These are phyloP conservation scores for Acanthamoeba lenticulata DNA, from an alignment of 208 protist genomes.

Conservation along the genomic window DNA sequence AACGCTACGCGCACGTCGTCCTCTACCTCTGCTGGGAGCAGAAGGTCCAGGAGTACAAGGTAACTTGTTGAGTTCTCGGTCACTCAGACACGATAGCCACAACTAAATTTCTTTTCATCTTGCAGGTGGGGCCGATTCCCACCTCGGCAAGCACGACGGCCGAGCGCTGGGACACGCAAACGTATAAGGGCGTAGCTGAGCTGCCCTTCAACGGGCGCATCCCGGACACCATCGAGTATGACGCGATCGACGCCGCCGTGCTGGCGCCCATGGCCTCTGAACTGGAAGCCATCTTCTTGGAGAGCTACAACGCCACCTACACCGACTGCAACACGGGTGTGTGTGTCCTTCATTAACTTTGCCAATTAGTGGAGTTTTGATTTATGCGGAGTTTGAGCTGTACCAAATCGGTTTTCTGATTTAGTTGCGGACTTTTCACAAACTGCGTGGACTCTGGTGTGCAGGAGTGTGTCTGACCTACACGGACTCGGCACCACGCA, in stretches of 20 bases:
- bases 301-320: conserved; percentile 38
- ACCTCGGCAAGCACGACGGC: neutral
- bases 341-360: too few species aligned
- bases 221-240: neutral
- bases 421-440: too few species aligned
- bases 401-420: too few species aligned
- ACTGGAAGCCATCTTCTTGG: neutral
- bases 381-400: too few species aligned
- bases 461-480: conserved; percentile 13
- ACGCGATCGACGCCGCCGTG: neutral
- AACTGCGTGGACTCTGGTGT: too few species aligned
- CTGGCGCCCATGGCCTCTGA: neutral
- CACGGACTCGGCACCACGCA: neutral
- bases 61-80: too few species aligned
- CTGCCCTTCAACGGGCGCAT: conserved; percentile 19
- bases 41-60: neutral
- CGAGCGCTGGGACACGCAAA: neutral
- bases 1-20: neutral
- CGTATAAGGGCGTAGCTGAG: neutral
- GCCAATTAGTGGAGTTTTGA: too few species aligned
- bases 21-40: neutral
- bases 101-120: too few species aligned
- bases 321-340: too few species aligned
- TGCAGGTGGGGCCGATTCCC: neutral
- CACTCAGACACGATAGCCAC: too few species aligned